Conservation (phyloP, 306 rosid species). For the Mucuna pruriens region DNA sequence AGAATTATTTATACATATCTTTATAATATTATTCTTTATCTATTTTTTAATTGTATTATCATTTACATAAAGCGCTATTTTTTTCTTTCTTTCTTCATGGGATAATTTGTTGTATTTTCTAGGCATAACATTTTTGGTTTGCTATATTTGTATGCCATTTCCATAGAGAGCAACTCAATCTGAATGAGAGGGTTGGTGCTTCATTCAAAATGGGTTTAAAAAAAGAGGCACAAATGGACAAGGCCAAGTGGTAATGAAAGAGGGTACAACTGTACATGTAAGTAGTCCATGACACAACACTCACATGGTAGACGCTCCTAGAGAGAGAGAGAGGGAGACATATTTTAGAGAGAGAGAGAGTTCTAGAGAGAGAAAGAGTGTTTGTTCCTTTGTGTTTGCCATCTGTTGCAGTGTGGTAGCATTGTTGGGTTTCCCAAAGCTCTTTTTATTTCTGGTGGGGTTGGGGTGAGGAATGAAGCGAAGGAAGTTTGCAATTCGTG, state of each 20-base stretch:
- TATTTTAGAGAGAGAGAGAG: not conserved
- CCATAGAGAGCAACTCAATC: not conserved
- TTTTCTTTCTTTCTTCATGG: no score
- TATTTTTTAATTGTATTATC: no score
- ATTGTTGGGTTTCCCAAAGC: conserved; percentile 49
- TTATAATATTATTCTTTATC: no score
- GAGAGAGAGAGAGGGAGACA: conserved; percentile 37
- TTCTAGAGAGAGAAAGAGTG: conserved; percentile 36
- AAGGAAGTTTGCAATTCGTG: conserved; percentile 2
- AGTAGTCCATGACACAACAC: conserved; percentile 32
- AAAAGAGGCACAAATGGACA: conserved; percentile 49
- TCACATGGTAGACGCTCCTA: conserved; percentile 55
- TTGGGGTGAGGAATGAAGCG: conserved; percentile 38
- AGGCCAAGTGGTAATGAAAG: conserved; percentile 42
- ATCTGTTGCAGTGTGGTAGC: conserved; percentile 47
- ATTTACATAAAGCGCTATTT: no score
- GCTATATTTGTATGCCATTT: no score
- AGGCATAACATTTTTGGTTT: no score
- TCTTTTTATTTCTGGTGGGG: conserved; percentile 1
- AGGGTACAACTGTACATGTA: conserved; percentile 7
- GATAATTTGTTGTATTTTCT: no score
- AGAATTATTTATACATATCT: no score
- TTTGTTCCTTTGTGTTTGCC: conserved; percentile 16
- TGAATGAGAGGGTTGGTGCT: not conserved
- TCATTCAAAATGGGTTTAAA: conserved; percentile 30